Conservation (phyloP, 345 rosid species). For the Eucalyptus albens region DNA sequence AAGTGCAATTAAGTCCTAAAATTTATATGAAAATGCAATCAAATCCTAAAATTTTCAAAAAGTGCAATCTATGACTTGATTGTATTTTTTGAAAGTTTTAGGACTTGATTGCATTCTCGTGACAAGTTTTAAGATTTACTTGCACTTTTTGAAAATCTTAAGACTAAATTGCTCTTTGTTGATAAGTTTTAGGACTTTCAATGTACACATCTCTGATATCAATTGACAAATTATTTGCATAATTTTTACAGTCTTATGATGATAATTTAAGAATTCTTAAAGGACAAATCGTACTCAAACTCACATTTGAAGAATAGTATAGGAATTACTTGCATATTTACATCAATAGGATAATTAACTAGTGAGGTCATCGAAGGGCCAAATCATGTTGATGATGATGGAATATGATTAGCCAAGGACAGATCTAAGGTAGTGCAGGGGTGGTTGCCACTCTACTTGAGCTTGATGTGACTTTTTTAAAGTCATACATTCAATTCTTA, state of each 20-base stretch:
- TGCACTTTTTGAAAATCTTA: no score
- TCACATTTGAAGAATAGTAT: neutral
- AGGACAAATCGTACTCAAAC: neutral
- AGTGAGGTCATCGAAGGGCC: neutral
- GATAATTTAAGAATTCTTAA: neutral
- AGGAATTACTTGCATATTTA: neutral
- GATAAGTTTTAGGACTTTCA: no score
- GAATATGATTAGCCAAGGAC: neutral
- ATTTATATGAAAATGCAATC: no score
- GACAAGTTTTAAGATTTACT: no score
- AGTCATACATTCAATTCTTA: neutral
- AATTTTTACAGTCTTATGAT: neutral
- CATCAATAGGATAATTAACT: neutral
- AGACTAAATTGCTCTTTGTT: no score
- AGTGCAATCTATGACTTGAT: no score
- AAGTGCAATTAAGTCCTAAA: no score
- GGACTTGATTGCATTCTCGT: no score
- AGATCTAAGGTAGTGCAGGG: rapidly evolving
- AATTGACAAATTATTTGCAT: neutral
- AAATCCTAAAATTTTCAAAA: no score
- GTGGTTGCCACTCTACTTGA: neutral
- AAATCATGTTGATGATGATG: neutral
- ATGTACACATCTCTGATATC: no score
- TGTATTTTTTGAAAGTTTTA: no score
- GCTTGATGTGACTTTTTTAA: neutral